Percentiles rank a stretch among this genome's conserved stretches.
phyloP scores from a whole-genome alignment of 164 flowering plant genomes.

The Stephania yunnanensis region DNA sequence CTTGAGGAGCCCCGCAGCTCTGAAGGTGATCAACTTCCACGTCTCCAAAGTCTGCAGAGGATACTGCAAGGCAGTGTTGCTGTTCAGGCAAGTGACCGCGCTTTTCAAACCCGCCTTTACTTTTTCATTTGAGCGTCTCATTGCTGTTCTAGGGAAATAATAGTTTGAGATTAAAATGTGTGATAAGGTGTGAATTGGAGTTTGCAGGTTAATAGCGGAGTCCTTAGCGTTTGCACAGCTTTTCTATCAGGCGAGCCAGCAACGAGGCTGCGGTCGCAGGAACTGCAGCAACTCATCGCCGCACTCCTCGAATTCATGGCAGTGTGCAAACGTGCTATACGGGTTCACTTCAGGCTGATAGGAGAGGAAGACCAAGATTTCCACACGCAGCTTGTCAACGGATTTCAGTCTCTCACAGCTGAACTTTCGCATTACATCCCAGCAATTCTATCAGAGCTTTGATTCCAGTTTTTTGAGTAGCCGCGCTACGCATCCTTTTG shows the following conservation, averaged over 20 bases:
- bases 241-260: conserved; percentile 98
- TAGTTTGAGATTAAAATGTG: not conserved
- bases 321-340: conserved; percentile 93
- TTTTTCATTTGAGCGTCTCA: not conserved
- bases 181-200: not conserved
- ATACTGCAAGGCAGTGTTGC: conserved; percentile 99
- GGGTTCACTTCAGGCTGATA: conserved; percentile 87
- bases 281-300: conserved; percentile 96
- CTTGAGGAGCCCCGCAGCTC: conserved; percentile 99
- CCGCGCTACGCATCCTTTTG: not conserved
- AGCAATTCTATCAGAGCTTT: conserved; percentile 93
- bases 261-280: conserved; percentile 90
- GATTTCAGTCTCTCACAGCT: conserved; percentile 95
- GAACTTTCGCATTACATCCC: conserved; percentile 98
- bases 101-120: not conserved
- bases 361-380: conserved; percentile 99
- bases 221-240: conserved; percentile 93
- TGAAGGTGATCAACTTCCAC: conserved; percentile 98
- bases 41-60: conserved; percentile 92
- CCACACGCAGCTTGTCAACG: conserved; percentile 98
- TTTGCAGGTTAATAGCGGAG: conserved; percentile 94
- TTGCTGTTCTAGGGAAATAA: not conserved
- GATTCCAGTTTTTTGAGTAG: conserved; percentile 4
- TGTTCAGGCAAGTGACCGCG: conserved; percentile 61
- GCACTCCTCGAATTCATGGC: conserved; percentile 99